Conservation (phyloP, 148 eudicot species). For the Beta vulgaris region DNA sequence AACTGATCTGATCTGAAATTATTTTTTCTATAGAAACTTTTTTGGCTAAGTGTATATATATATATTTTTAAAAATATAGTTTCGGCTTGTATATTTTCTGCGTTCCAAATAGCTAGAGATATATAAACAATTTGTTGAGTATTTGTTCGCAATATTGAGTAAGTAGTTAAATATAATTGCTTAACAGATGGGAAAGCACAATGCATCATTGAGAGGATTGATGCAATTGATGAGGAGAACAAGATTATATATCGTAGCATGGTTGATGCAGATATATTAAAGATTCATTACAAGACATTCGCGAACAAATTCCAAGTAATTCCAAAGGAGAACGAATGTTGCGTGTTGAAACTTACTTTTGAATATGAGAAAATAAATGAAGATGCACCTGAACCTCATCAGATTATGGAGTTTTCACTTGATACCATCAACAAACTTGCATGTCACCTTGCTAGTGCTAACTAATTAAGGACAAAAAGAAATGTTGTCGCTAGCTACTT, state of each 20-base stretch:
- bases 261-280: conserved; percentile 18
- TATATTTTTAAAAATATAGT: no score
- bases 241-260: background rate
- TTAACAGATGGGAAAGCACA: conserved; percentile 5
- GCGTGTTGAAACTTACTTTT: conserved; percentile 3
- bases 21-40: no score
- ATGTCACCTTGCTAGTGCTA: background rate
- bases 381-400: conserved; percentile 14
- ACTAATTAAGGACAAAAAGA: no score
- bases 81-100: no score
- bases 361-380: conserved; percentile 19
- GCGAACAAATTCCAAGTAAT: background rate
- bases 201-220: conserved; percentile 5
- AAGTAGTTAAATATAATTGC: no score
- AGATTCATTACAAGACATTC: conserved; percentile 15
- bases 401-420: background rate
- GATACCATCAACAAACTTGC: background rate
- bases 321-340: conserved; percentile 8
- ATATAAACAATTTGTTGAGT: no score
- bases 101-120: no score
- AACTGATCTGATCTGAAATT: no score
- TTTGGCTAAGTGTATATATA: no score
- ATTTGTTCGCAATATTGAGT: no score
- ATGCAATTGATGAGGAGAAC: conserved; percentile 19
- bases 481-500: no score